Evolutionary conservation across 768 basidiomycete genomes (phyloP).

Genomic region (Mycena haematopus): DNA sequence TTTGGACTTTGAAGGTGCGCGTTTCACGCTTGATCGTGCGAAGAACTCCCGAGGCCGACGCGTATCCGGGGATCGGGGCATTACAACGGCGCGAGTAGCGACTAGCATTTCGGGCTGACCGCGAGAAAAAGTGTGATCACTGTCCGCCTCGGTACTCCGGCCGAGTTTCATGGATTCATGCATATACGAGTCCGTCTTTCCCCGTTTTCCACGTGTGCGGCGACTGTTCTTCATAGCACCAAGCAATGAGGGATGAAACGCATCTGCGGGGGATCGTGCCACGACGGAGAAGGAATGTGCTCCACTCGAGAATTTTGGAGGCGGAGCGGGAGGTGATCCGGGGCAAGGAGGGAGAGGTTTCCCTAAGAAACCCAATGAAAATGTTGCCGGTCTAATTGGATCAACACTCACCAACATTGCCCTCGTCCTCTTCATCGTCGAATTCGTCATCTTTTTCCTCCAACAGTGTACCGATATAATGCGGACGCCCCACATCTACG

Average conservation of each 20-base stretch:
- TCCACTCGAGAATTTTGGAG: conserved; percentile 1
- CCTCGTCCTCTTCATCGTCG: conserved; percentile 4
- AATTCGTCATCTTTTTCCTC: conserved; percentile 6
- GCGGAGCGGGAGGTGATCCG: conserved; percentile 4
- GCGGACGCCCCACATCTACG: neutral
- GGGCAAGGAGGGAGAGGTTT: conserved; percentile 15
- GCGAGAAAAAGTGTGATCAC: neutral
- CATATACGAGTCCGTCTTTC: neutral
- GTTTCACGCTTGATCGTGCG: conserved; percentile 1
- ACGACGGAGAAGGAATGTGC: neutral
- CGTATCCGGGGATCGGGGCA: neutral
- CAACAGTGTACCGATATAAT: neutral
- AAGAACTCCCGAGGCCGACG: conserved; percentile 13
- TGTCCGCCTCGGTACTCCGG: neutral
- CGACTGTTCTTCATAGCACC: neutral
- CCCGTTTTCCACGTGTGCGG: conserved; percentile 3
- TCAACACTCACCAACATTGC: conserved; percentile 2
- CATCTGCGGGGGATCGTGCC: neutral
- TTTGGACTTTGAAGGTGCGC: neutral
- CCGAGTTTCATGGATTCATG: neutral
- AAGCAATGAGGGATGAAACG: neutral
- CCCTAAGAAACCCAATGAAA: neutral
- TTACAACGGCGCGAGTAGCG: neutral
- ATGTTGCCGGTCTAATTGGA: neutral
- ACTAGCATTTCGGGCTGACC: neutral